Evolutionary conservation across 345 rosid species (phyloP), one percentile per base, ranked within the genome.

Genomic region (Lumnitzera littorea): DNA sequence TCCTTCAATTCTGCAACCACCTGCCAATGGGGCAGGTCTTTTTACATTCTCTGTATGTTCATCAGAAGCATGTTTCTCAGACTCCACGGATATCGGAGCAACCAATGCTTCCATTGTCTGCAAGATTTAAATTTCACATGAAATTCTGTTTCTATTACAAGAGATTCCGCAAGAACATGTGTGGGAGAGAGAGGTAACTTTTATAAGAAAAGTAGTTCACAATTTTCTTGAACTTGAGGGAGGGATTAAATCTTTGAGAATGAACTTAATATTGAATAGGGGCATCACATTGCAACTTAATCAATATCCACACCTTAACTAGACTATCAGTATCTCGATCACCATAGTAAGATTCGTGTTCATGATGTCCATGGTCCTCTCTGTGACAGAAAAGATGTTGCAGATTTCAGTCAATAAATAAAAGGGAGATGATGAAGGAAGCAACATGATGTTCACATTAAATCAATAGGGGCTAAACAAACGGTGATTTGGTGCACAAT

Each of bases 1-100:
- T 62, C 99, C 99, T 80, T 94, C 99, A 61, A 94, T 81, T 83
- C 91, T 84, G 51, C 99, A 94, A 65, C 99, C 99, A 58, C 97
- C 97, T 2, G 97, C 69, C 51, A 68, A 62, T 48, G 97, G 97
- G 59, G 99, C 97, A 31, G 91, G 91, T 68, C 86, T 77, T 78
- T 88, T 91, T 16, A 71, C 54, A 53, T 59, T 67, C 31, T 24
- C 65, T 3, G 78, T 72, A 54, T 81, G 63, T 71, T 81, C 80
- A 72, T 83, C 74, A 64, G 78, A 53, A 57, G 82, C 80, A 24
- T 74, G 78, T 68, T 59, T 81, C 50, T 78, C 84, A 63, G 83
- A 73, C 54, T 89, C 95, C 67, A 65, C 0, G 43, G 82, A 81
- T 62, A 95, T 72, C 62, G 91, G 73, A 36, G 85, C 89, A 70